phyloP scores from a whole-genome alignment of 495 filamentous ascomycete species.

The Tuber magnatum region DNA sequence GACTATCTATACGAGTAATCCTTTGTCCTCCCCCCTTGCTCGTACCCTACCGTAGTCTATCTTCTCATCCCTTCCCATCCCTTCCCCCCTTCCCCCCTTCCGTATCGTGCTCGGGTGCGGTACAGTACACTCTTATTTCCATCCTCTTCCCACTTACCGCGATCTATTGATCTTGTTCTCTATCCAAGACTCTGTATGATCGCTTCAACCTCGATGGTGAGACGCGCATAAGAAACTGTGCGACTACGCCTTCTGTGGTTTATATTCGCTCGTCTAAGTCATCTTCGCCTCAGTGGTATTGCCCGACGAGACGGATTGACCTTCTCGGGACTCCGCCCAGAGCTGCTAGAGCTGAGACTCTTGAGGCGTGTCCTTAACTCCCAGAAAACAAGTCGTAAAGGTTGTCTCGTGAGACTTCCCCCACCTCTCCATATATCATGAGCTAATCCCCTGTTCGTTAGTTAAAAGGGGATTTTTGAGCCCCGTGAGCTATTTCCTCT shows the following conservation, averaged over 20 bases:
- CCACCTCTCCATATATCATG: not conserved
- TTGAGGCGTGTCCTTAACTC: not conserved
- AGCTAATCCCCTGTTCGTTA: not conserved
- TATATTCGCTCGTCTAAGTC: not conserved
- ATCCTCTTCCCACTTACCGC: not conserved
- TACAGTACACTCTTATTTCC: not conserved
- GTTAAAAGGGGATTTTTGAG: not conserved
- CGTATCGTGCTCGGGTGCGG: no score
- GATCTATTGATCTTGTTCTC: not conserved
- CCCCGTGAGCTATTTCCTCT: not conserved
- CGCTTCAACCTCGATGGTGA: not conserved
- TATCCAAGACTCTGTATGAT: not conserved
- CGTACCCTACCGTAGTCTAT: not conserved
- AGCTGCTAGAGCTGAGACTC: not conserved
- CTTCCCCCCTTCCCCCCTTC: not conserved
- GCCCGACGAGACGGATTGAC: not conserved
- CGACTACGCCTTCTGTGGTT: not conserved
- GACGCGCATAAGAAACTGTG: not conserved
- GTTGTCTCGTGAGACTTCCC: not conserved
- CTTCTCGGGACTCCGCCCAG: not conserved
- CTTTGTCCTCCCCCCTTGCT: not conserved
- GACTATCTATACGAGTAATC: not conserved
- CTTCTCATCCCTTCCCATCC: conserved; percentile 1
- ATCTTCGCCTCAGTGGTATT: not conserved
- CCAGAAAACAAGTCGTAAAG: not conserved